Percentiles rank a stretch among this genome's conserved stretches.
phyloP scores from a whole-genome alignment of 2,329 filamentous ascomycete species.

The Tolypocladium guangdongense region DNA sequence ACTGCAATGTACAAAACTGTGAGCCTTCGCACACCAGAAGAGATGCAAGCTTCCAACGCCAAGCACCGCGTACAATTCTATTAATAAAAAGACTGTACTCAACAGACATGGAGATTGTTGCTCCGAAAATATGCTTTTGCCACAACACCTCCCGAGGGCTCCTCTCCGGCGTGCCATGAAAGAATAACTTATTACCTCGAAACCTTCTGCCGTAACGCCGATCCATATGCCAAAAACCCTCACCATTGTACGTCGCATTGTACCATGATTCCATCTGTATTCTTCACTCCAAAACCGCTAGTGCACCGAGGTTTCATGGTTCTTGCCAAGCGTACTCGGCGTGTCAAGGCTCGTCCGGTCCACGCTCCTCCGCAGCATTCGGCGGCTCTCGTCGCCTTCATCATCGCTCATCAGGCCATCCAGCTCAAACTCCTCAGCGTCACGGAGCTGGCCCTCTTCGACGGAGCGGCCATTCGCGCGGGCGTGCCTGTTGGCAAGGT shows the following conservation, averaged over 20 bases:
- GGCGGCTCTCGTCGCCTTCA: constrained; percentile 49
- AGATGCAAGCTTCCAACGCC: not conserved
- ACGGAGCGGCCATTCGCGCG: constrained; percentile 21
- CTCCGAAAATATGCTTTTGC: not conserved
- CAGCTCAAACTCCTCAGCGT: constrained; percentile 89
- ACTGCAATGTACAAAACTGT: too few species aligned
- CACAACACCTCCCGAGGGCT: not conserved
- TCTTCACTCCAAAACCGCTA: not conserved
- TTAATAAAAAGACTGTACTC: not conserved
- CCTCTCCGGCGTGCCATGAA: not conserved
- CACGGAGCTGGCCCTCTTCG: constrained; percentile 51
- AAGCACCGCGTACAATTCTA: not conserved
- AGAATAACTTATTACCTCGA: not conserved
- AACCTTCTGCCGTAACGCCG: not conserved
- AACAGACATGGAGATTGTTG: not conserved
- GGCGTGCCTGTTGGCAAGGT: constrained; percentile 23
- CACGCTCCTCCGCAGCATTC: constrained; percentile 22
- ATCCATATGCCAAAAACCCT: not conserved
- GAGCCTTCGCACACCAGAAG: too few species aligned
- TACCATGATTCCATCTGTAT: not conserved
- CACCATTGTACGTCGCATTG: not conserved
- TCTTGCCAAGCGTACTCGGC: constrained; percentile 26
- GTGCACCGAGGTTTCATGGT: constrained; percentile 18
- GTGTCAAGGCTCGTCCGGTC: constrained; percentile 29
- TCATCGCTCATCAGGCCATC: constrained; percentile 85